These are phyloP conservation scores for Alternaria brassicae DNA, from an alignment of 2,329 filamentous ascomycete genomes.

Conservation along the genomic window DNA sequence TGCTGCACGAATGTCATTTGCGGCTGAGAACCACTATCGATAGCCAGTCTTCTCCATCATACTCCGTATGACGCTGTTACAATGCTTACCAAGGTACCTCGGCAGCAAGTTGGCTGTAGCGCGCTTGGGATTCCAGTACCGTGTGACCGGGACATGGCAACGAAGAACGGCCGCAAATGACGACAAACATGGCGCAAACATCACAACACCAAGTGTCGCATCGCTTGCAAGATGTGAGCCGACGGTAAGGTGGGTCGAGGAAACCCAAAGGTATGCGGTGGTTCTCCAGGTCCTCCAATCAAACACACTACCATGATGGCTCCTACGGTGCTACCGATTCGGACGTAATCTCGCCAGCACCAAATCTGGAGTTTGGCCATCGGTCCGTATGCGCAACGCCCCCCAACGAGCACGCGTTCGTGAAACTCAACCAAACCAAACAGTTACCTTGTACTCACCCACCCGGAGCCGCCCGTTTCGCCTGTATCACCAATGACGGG, in stretches of 20 bases:
- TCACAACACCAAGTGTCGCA: background rate
- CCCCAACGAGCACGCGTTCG: constrained; percentile 27
- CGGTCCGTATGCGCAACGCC: constrained; percentile 5
- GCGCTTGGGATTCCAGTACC: background rate
- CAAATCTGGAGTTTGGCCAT: constrained; percentile 2
- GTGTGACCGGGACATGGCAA: background rate
- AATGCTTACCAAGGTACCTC: background rate
- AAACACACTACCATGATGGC: constrained; percentile 7
- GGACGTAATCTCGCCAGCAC: constrained; percentile 6
- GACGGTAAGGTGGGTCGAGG: constrained; percentile 2
- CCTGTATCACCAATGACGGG: constrained; percentile 2
- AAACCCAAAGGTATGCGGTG: constrained; percentile 2
- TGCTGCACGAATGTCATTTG: constrained; percentile 32
- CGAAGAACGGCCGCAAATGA: background rate
- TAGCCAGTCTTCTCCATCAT: constrained; percentile 30
- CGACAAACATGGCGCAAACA: constrained; percentile 2
- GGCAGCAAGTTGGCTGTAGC: background rate
- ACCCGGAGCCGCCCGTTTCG: constrained; percentile 14
- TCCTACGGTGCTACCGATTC: background rate
- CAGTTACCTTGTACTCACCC: constrained; percentile 14
- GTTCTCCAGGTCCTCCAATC: constrained; percentile 4
- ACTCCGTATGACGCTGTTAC: constrained; percentile 18
- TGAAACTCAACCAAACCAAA: constrained; percentile 14
- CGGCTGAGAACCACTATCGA: constrained; percentile 18
- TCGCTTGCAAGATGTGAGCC: background rate